These are phyloP conservation scores for Lipomyces starkeyi DNA, from an alignment of 805 yeast species.

Conservation along the genomic window DNA sequence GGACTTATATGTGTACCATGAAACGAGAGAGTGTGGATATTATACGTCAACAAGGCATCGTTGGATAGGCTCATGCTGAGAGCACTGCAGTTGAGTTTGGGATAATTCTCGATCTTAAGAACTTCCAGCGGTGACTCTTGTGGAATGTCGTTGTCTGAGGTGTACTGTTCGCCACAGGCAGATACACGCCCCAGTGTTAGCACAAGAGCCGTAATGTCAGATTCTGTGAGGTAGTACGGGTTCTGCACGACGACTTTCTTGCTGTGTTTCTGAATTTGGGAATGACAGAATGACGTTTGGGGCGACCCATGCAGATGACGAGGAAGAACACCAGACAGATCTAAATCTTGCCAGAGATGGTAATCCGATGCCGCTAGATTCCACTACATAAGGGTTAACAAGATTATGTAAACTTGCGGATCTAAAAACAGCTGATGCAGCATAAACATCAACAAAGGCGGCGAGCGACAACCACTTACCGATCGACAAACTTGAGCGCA, in stretches of 20 bases:
- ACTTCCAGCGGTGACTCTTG: not conserved
- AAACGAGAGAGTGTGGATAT: slow-evolving; percentile 4
- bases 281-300: slow-evolving; percentile 1
- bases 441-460: not conserved
- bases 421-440: not conserved
- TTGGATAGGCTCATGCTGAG: slow-evolving; percentile 10
- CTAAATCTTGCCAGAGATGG: slow-evolving; percentile 8
- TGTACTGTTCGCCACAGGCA: not conserved
- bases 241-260: slow-evolving; percentile 5
- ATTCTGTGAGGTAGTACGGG: slow-evolving; percentile 12
- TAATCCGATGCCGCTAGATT: slow-evolving; percentile 10
- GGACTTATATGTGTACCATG: slow-evolving; percentile 12
- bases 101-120: slow-evolving; percentile 14
- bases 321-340: slow-evolving; percentile 9
- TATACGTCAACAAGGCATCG: not conserved
- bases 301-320: slow-evolving; percentile 1
- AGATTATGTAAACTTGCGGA: not conserved
- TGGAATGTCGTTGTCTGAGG: not conserved
- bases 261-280: not conserved
- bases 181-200: not conserved
- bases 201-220: slow-evolving; percentile 10
- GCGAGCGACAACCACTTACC: slow-evolving; percentile 12
- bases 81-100: not conserved
- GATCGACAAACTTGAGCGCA: slow-evolving; percentile 20
- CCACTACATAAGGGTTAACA: slow-evolving; percentile 13